These are phyloP conservation scores for Lagerstroemia speciosa DNA, from an alignment of 345 rosid genomes.

Conservation along the genomic window DNA sequence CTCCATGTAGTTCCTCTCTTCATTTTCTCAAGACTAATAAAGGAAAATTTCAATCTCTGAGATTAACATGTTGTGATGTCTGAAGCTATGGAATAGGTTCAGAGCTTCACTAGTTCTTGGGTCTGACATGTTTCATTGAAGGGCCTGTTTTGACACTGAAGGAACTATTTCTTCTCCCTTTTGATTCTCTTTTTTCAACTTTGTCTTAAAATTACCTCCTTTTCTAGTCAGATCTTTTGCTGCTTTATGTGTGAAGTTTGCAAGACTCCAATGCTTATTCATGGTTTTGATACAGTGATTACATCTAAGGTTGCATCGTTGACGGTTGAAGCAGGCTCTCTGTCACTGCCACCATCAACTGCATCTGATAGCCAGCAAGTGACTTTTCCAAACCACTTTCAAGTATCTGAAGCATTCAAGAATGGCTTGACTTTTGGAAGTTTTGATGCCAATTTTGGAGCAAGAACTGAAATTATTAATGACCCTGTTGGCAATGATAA, in stretches of 20 bases:
- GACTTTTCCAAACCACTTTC: conserved; percentile 71
- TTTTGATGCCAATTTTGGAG: conserved; percentile 42
- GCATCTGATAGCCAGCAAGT: conserved; percentile 46
- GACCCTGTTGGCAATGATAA: conserved; percentile 24
- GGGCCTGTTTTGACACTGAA: no score
- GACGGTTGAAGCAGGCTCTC: conserved; percentile 23
- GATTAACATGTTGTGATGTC: no score
- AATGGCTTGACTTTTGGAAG: conserved; percentile 85
- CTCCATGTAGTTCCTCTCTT: no score
- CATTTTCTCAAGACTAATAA: no score
- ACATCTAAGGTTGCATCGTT: conserved; percentile 26
- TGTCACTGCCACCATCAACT: conserved; percentile 22
- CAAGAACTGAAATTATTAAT: conserved; percentile 20
- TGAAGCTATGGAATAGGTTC: no score
- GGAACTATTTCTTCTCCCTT: background rate
- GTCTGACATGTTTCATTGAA: no score
- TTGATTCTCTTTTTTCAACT: background rate
- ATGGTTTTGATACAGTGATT: conserved; percentile 22
- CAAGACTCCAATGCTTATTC: conserved; percentile 7
- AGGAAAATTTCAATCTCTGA: no score
- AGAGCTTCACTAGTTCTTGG: no score
- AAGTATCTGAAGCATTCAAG: conserved; percentile 54
- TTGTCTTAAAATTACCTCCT: background rate
- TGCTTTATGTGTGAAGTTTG: background rate
- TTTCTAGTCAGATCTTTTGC: background rate